These are phyloP conservation scores for Eutypa lata DNA, from an alignment of 2,329 filamentous ascomycete genomes.

Conservation along the genomic window DNA sequence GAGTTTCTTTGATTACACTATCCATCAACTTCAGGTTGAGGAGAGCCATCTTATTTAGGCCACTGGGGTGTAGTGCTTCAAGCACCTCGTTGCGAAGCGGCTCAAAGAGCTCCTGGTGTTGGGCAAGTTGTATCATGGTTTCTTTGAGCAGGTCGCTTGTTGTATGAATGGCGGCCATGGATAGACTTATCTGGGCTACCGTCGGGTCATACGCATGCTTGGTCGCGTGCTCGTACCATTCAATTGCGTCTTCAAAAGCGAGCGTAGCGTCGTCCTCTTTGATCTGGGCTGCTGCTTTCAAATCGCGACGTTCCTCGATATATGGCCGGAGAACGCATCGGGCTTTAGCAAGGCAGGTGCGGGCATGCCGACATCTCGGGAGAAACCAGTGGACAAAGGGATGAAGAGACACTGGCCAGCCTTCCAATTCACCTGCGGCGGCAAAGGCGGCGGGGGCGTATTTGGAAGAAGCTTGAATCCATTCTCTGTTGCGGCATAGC, in stretches of 20 bases:
- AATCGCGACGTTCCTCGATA: conserved; percentile 15
- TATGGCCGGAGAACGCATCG: conserved; percentile 12
- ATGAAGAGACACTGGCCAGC: conserved; percentile 34
- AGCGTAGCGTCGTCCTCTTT: no score
- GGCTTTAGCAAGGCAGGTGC: conserved; percentile 26
- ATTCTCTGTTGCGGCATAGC: conserved; percentile 39
- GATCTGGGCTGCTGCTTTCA: conserved; percentile 13
- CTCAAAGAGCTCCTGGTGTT: conserved; percentile 37
- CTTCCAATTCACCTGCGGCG: conserved; percentile 29
- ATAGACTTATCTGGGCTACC: conserved; percentile 25
- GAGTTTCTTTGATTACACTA: conserved; percentile 34
- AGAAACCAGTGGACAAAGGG: conserved; percentile 40
- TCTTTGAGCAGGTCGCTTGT: conserved; percentile 30
- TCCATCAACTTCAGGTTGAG: conserved; percentile 32
- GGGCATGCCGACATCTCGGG: conserved; percentile 32
- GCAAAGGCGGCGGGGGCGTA: conserved; percentile 33
- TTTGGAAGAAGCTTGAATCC: conserved; percentile 36
- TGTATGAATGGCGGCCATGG: conserved; percentile 33
- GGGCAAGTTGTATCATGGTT: conserved; percentile 37
- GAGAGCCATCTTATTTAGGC: conserved; percentile 22
- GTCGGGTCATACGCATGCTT: conserved; percentile 22
- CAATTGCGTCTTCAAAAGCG: no score
- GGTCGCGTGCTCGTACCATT: conserved; percentile 5
- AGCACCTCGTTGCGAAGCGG: conserved; percentile 41
- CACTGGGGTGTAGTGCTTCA: conserved; percentile 13